Evolutionary conservation across 164 flowering plant genomes (phyloP), one percentile per base, ranked within the genome.

Genomic region (Magnolia sinica): DNA sequence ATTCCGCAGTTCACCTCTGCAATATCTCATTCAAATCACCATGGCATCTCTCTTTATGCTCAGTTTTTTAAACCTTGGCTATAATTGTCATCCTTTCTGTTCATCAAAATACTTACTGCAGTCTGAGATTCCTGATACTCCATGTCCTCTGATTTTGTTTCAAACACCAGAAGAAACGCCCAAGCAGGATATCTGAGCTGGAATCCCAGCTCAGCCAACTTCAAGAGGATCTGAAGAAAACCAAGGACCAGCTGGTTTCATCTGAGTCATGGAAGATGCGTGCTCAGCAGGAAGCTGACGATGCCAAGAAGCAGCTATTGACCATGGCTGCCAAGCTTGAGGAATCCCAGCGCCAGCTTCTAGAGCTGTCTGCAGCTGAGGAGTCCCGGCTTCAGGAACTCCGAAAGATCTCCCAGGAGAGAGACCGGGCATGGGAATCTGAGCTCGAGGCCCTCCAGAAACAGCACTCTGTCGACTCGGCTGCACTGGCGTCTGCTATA

Each of bases 261-360:
- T 88, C 94, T 3, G 95, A 96, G 76, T 83, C 91, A 80, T 79
- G 79, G 49, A 92, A 87, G 85, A 81, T 67, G 73, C 84, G 78
- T 66, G 93, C 91, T 13, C 84, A 85, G 79, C 85, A 80, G 71
- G 95, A 94, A 45, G 97, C 94, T n/a, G 96, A 91, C 76, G 94
- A 91, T 49, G 80, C 89, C 64, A 86, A 87, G 83, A 86, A 87
- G 77, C 88, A 91, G 80, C 84, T 92, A 9, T 63, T 66, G 10
- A 88, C 80, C 72, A 49, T 93, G 77, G 85, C 93, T 55, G 74
- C 74, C 20, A 86, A 91, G 82, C 86, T 89, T 4, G 91, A 90
- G 67, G 93, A 88, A 50, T 85, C 92, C 7, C 86, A 91, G 72
- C 79, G 79, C 77, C 88, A 87, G 78, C 82, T 90, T 76, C 68